Conservation (phyloP, 139 green algal species). For the Nannochloris sp. region DNA sequence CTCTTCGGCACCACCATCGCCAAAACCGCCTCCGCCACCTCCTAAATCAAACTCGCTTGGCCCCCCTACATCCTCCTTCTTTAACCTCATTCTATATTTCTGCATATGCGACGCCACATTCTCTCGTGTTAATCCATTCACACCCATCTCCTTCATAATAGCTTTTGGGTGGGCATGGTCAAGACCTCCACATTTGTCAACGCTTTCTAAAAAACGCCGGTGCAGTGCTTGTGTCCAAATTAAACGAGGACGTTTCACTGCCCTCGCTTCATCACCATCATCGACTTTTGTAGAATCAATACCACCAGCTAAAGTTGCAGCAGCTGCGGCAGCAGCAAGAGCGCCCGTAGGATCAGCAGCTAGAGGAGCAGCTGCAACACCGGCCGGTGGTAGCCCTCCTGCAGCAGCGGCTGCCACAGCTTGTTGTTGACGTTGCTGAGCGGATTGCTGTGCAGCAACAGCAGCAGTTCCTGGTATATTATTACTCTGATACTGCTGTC, state of each 20-base stretch:
- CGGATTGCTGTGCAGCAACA: too few species aligned
- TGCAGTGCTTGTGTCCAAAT: constrained; percentile 91
- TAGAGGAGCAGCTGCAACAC: too few species aligned
- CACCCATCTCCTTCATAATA: constrained; percentile 90
- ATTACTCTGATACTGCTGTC: neutral
- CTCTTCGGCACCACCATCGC: neutral
- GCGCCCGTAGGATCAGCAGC: too few species aligned
- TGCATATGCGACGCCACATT: constrained; percentile 92
- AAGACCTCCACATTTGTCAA: constrained; percentile 58
- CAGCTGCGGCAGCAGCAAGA: too few species aligned
- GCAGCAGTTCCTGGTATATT: neutral
- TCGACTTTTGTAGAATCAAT: constrained; percentile 13
- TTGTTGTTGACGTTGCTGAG: neutral
- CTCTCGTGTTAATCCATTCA: constrained; percentile 85
- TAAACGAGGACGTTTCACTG: constrained; percentile 65
- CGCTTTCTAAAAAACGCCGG: constrained; percentile 72
- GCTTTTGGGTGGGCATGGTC: constrained; percentile 80
- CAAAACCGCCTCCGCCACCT: neutral
- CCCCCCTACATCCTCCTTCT: constrained; percentile 35
- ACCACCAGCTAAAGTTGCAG: too few species aligned
- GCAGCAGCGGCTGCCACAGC: neutral
- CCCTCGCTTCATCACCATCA: constrained; percentile 18
- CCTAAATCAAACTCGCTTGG: neutral
- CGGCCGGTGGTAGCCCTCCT: neutral
- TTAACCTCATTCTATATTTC: constrained; percentile 82